These are phyloP conservation scores for Rhizopogon roseolus DNA, from an alignment of 768 basidiomycete genomes.

Conservation along the genomic window DNA sequence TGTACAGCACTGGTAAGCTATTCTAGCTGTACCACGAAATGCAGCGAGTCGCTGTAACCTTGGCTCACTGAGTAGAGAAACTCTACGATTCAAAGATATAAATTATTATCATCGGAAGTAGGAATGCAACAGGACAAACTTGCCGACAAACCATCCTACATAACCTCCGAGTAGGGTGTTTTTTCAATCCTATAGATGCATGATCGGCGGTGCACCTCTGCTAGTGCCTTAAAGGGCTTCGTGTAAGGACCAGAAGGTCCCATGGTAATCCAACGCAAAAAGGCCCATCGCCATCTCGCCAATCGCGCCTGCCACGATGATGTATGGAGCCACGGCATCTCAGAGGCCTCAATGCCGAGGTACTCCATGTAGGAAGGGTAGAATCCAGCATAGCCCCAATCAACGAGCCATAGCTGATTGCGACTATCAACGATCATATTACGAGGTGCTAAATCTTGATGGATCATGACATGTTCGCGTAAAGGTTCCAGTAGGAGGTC, in stretches of 20 bases:
- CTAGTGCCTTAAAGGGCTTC: not conserved
- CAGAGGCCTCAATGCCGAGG: slow-evolving; percentile 2
- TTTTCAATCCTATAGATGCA: not conserved
- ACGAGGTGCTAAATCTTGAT: slow-evolving; percentile 10
- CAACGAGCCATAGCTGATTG: slow-evolving; percentile 10
- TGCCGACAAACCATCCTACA: too few species aligned
- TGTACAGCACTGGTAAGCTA: too few species aligned
- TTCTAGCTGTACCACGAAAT: too few species aligned
- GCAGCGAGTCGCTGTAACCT: too few species aligned
- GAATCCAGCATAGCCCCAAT: slow-evolving; percentile 15
- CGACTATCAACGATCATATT: slow-evolving; percentile 8
- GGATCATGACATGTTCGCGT: not conserved
- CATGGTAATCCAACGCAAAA: not conserved
- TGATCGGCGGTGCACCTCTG: slow-evolving; percentile 1
- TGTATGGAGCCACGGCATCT: not conserved
- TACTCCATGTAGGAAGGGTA: slow-evolving; percentile 13
- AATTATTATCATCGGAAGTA: too few species aligned
- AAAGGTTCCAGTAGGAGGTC: not conserved
- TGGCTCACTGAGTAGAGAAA: too few species aligned
- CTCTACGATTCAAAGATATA: too few species aligned
- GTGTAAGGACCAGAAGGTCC: not conserved
- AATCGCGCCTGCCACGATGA: not conserved
- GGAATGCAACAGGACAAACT: too few species aligned
- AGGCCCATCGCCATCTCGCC: not conserved
- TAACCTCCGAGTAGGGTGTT: not conserved